Base-by-base conservation (phyloP, 192 early-diverging fungal species). In the Coemansia biformis region DNA sequence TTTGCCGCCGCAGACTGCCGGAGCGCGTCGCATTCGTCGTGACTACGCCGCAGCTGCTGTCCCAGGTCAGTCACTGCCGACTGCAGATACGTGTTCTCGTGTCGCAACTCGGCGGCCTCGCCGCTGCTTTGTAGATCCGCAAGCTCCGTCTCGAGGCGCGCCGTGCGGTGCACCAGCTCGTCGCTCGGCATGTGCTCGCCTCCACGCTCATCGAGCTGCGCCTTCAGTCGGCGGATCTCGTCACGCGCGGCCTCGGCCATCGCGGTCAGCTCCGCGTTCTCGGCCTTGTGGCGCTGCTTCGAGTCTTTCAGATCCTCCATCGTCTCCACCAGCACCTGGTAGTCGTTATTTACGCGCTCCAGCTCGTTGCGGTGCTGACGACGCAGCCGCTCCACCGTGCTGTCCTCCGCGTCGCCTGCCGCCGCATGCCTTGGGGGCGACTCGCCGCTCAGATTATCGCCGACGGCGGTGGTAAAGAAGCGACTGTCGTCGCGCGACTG, bases 121-220 rank as follows among this genome's bases (percentile, higher is more conserved):
- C 33, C 21, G 37, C 46, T 35, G 28, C 39, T 32, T 18, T 54
- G 59, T 21, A 70, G 16, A 23, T 63, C 66, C 18, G 46, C 34
- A 17, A 70, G 15, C 55, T 72, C 68, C 2, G 48, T 59, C 29
- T 72, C 68, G 3, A 64, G 41, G 29, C 62, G 52, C 15, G 68
- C 68, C 4, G 48, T 23, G 14, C 56, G 61, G 39, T 72, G 61
- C 7, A 29, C 56, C 14, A 64, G 61, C 34, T 64, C 61, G 31
- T 72, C 68, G 36, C 49, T 57, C 13, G 36, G 42, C 13, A 8
- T 12, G 5, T 40, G 48, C 48, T 15, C 26, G n/a, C 23, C 31
- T 18, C 43, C 59, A 28, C 61, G 68, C 37, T 48, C 61, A 10
- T 56, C 57, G 7, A 63, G 38, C 51, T 63, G 50, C 10, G 30